phyloP scores from a whole-genome alignment of 2,329 filamentous ascomycete genomes.

The Curvularia hawaiiensis region DNA sequence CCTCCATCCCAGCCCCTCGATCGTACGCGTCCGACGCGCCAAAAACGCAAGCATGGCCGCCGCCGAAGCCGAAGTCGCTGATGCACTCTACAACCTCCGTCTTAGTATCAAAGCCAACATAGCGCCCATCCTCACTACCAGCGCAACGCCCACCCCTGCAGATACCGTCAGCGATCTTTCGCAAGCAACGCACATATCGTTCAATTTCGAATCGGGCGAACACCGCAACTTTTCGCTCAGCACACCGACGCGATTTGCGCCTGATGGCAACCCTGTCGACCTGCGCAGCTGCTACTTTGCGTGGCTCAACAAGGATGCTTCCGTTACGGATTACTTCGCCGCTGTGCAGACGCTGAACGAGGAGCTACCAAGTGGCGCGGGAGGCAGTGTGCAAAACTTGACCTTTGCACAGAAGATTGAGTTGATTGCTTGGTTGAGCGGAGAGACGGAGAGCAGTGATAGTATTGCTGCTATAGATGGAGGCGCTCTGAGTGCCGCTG shows the following conservation, averaged over 20 bases:
- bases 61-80: constrained; percentile 50
- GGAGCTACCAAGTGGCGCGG: constrained; percentile 66
- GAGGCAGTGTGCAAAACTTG: constrained; percentile 79
- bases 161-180: constrained; percentile 68
- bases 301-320: constrained; percentile 90
- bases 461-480: constrained; percentile 85
- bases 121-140: constrained; percentile 75
- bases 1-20: neutral
- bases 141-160: constrained; percentile 66
- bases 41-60: constrained; percentile 24
- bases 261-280: constrained; percentile 71
- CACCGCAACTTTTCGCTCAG: constrained; percentile 71
- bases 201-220: constrained; percentile 64
- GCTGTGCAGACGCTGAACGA: constrained; percentile 81
- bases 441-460: constrained; percentile 79
- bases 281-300: constrained; percentile 95
- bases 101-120: constrained; percentile 76
- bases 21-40: constrained; percentile 22
- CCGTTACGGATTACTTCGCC: constrained; percentile 89
- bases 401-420: constrained; percentile 92
- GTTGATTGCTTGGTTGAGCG: constrained; percentile 90
- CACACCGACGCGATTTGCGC: constrained; percentile 82
- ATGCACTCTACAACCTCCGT: constrained; percentile 83
- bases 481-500: constrained; percentile 55
- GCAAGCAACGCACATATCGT: constrained; percentile 61